Base-by-base conservation (phyloP, 116 monocot genomes). In the Posidonia oceanica region DNA sequence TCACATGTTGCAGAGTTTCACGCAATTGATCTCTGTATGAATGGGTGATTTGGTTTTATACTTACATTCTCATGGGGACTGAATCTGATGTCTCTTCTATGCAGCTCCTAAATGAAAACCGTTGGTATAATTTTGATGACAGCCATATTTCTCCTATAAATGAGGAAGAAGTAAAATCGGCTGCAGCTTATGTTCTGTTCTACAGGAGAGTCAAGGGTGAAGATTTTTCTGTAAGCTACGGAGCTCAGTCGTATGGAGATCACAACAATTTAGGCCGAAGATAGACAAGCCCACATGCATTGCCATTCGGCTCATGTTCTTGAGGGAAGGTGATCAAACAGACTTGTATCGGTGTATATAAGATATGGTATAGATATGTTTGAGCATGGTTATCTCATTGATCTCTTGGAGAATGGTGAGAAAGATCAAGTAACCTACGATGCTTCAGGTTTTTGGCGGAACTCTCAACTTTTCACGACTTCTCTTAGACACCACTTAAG, bases 111-210 rank as follows among this genome's bases (percentile, higher is more conserved):
- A 89, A 97, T 53, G 93, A 97, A 66, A 92, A 87, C 67, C 81
- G 82, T 20, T 97, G 97, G 97, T 92, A 97, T 60, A 97, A 87
- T 72, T 97, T 97, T 74, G 97, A 97, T 57, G 97, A 92, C 65
- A 92, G 75, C 77, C 97, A 97, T 73, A 81, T 97, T 62, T 83
- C 83, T 42, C 79, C 85, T 3, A 89, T 92, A 67, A 89, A 83
- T 59, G 92, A 92, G 76, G 97, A 97, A 14, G 97, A 97, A 3
- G 97, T 97, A 67, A 97, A 87, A 70, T 89, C 92, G 4, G 84
- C 83, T 41, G 97, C 97, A 64, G 97, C 97, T 18, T 97, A 97
- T 77, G 92, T 97, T 64, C 89, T 97, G 37, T 97, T 97, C 72
- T 97, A 89, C 60, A 78, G 92, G 67, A 91, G 97, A 82, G 78